phyloP scores from a whole-genome alignment of 2,329 filamentous ascomycete genomes.

The Ophiobolus disseminans region DNA sequence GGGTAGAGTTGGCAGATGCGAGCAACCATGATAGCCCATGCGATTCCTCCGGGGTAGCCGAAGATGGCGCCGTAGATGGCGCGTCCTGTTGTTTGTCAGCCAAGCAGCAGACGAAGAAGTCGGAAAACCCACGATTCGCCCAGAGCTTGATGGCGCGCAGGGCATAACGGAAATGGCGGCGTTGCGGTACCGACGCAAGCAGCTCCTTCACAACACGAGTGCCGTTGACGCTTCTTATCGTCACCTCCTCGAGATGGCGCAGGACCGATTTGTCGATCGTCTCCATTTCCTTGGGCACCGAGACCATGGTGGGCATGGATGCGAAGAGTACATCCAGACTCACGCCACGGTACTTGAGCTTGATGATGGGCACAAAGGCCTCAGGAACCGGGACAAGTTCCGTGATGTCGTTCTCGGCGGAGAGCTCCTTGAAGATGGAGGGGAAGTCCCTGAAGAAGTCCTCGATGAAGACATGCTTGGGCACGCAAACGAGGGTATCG shows the following conservation, averaged over 20 bases:
- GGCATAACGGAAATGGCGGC: conserved; percentile 87
- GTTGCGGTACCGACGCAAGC: conserved; percentile 83
- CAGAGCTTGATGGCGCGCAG: conserved; percentile 94
- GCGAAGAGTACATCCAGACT: conserved; percentile 87
- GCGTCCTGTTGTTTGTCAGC: conserved; percentile 59
- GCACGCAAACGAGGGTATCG: conserved; percentile 90
- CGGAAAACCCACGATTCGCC: conserved; percentile 70
- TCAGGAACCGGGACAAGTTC: conserved; percentile 86
- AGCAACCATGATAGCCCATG: conserved; percentile 97
- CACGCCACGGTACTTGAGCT: conserved; percentile 88
- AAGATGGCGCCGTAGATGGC: conserved; percentile 96
- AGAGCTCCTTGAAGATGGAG: conserved; percentile 76
- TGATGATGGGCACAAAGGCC: conserved; percentile 96
- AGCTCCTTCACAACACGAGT: conserved; percentile 95
- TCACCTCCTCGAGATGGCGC: conserved; percentile 83
- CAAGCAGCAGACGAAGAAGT: not conserved
- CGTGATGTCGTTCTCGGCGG: conserved; percentile 78
- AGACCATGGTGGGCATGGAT: conserved; percentile 50
- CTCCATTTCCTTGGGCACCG: conserved; percentile 66
- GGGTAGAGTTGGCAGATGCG: conserved; percentile 96
- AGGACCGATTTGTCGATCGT: conserved; percentile 85
- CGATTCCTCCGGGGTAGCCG: conserved; percentile 94
- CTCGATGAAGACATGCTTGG: conserved; percentile 84
- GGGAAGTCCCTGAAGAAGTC: conserved; percentile 95
- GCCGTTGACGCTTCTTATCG: conserved; percentile 89